Conservation (phyloP, 179 eudicot genomes). For the Gypsophila paniculata region DNA sequence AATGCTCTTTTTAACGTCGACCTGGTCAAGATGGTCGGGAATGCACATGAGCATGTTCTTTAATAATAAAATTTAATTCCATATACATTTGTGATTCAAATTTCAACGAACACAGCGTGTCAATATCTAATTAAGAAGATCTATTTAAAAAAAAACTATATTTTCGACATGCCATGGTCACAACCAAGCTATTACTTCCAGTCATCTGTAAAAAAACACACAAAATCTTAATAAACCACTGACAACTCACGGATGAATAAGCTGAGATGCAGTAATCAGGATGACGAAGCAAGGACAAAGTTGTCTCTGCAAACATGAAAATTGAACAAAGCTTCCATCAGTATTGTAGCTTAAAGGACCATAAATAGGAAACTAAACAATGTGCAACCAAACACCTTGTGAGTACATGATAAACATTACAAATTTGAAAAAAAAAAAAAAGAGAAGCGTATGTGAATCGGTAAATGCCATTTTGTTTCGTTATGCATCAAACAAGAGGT, state of each 20-base stretch:
- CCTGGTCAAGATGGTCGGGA: slow-evolving; percentile 39
- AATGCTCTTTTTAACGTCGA: slow-evolving; percentile 66
- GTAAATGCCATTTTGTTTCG: too few species aligned
- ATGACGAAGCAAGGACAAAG: slow-evolving; percentile 81
- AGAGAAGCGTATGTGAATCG: too few species aligned
- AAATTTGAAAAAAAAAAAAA: too few species aligned
- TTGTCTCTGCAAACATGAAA: slow-evolving; percentile 64
- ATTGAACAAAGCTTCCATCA: slow-evolving; percentile 16
- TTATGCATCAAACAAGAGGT: too few species aligned
- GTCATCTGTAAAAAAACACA: neutral
- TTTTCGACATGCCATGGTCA: neutral
- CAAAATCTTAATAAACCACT: neutral
- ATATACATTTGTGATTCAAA: neutral
- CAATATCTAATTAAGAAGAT: neutral
- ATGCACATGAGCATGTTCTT: neutral
- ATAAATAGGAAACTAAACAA: neutral
- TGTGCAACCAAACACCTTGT: neutral
- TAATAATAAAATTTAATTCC: neutral
- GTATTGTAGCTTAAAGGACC: neutral
- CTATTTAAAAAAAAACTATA: neutral
- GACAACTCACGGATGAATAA: slow-evolving; percentile 78
- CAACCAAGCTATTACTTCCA: slow-evolving; percentile 2
- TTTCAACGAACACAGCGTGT: neutral
- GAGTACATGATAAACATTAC: neutral
- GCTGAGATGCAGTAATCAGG: slow-evolving; percentile 96